A percentile compares a stretch with the other conserved stretches of the same genome.
Conservation (phyloP, 768 basidiomycete species). For the Amanita molliuscula region DNA sequence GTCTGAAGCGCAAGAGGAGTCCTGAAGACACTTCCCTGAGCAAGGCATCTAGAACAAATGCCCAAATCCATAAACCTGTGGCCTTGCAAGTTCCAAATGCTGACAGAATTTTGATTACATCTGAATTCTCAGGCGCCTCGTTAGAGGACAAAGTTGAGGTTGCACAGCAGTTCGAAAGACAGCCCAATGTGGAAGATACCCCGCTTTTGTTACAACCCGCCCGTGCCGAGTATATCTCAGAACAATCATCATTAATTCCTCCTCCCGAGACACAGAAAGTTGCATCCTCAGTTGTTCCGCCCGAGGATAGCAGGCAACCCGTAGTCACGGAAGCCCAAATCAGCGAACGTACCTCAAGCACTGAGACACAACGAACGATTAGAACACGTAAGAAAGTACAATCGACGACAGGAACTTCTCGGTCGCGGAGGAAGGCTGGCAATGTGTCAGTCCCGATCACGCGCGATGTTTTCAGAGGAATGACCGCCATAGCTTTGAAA, state of each 20-base stretch:
- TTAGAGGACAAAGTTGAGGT: neutral
- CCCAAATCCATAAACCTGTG: constrained; percentile 18
- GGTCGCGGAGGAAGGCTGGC: constrained; percentile 34
- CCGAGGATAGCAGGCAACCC: neutral
- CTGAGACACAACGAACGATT: constrained; percentile 34
- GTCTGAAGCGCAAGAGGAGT: constrained; percentile 33
- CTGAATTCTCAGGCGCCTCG: neutral
- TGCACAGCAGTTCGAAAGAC: neutral
- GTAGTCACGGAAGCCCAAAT: neutral
- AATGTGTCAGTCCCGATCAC: constrained; percentile 19
- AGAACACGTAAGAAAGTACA: constrained; percentile 33
- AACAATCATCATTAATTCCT: neutral
- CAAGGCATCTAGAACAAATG: constrained; percentile 18
- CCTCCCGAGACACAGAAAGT: neutral
- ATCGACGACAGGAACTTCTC: constrained; percentile 19
- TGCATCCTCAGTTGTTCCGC: neutral
- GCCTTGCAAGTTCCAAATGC: neutral
- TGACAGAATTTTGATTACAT: neutral
- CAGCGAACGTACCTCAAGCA: neutral
- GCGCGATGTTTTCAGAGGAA: constrained; percentile 43
- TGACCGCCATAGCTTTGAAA: constrained; percentile 61
- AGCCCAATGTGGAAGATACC: neutral
- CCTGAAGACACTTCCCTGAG: constrained; percentile 18
- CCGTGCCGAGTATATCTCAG: neutral
- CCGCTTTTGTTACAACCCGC: neutral